phyloP scores from a whole-genome alignment of 306 rosid genomes.

The Vicia villosa region DNA sequence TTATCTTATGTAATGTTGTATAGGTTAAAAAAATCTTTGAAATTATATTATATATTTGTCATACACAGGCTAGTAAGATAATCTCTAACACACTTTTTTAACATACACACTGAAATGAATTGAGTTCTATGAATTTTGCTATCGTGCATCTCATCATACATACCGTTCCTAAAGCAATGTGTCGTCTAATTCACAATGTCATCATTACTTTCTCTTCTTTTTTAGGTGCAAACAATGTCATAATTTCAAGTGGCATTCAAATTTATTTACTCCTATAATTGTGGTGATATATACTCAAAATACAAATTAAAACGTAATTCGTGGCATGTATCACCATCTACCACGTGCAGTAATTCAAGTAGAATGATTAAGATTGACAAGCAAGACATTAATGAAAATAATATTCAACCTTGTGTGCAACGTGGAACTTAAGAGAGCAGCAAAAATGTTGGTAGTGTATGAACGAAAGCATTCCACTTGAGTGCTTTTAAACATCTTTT shows the following conservation, averaged over 20 bases:
- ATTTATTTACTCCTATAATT: background rate
- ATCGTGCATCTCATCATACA: no score
- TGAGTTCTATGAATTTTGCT: no score
- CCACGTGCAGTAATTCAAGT: background rate
- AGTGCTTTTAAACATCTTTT: constrained; percentile 18
- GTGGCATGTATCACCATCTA: background rate
- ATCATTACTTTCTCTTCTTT: no score
- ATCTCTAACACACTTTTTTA: no score
- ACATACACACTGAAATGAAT: no score
- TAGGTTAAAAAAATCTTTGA: no score
- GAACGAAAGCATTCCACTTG: constrained; percentile 4
- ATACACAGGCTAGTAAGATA: no score
- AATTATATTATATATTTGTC: no score
- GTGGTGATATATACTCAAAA: background rate
- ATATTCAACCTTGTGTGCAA: constrained; percentile 3
- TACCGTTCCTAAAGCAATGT: no score
- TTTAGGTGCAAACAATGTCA: background rate
- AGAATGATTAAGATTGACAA: background rate
- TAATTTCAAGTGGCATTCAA: background rate
- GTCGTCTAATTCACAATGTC: no score
- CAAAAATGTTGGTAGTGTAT: constrained; percentile 5
- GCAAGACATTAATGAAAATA: no score
- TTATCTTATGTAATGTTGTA: no score
- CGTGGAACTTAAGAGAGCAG: constrained; percentile 28
- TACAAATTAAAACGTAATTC: background rate